These are phyloP conservation scores for Scutellospora calospora DNA, from an alignment of 371 early-diverging fungal genomes.

Conservation along the genomic window DNA sequence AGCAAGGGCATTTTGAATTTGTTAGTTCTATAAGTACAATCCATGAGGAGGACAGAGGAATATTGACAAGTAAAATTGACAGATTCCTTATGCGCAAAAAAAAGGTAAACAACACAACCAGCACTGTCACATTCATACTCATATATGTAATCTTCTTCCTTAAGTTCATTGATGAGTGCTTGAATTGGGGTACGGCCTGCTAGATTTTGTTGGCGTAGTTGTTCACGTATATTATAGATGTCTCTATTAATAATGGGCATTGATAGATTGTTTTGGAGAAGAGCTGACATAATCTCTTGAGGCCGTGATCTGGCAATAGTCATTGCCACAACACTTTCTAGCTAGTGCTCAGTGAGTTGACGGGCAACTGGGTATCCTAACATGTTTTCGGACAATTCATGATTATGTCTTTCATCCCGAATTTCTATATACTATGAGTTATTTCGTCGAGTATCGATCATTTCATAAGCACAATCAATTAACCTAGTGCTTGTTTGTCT, in stretches of 20 bases:
- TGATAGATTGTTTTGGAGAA: not conserved
- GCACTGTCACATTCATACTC: not conserved
- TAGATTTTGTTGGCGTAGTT: not conserved
- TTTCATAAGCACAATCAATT: not conserved
- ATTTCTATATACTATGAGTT: not conserved
- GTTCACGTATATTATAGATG: not conserved
- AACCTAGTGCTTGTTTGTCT: not conserved
- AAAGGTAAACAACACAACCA: not conserved
- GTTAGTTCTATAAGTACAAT: constrained; percentile 14
- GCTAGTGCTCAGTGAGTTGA: not conserved
- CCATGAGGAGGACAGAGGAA: not conserved
- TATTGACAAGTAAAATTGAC: not conserved
- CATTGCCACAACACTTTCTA: not conserved
- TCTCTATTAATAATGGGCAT: not conserved
- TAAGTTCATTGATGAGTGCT: not conserved
- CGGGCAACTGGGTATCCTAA: not conserved
- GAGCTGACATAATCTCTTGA: not conserved
- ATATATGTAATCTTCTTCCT: not conserved
- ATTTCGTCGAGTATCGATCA: not conserved
- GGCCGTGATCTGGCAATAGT: not conserved
- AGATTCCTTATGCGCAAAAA: not conserved
- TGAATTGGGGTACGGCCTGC: not conserved
- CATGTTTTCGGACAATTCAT: not conserved
- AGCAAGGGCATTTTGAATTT: not conserved
- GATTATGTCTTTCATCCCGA: not conserved